Evolutionary conservation across 495 filamentous ascomycete species (phyloP).

Genomic region (Penicillium flavigenum): DNA sequence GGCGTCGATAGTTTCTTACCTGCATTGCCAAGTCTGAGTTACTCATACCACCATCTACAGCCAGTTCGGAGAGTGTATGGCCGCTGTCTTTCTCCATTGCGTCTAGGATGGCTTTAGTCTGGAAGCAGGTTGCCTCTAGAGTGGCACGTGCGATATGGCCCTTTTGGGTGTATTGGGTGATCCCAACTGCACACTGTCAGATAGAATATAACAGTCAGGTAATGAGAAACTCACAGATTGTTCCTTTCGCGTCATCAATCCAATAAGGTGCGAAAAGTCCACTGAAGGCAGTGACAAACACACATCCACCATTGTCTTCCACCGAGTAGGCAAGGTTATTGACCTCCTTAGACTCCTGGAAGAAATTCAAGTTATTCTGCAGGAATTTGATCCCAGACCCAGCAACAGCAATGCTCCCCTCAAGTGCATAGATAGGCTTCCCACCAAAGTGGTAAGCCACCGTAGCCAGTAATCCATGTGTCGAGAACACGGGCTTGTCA

Average conservation of each 20-base stretch:
- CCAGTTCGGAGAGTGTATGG: slow-evolving; percentile 73
- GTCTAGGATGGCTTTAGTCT: slow-evolving; percentile 90
- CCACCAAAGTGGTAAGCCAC: slow-evolving; percentile 75
- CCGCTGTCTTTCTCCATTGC: slow-evolving; percentile 93
- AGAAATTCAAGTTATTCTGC: slow-evolving; percentile 82
- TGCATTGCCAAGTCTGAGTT: slow-evolving; percentile 95
- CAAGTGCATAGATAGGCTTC: slow-evolving; percentile 82
- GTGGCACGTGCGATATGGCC: slow-evolving; percentile 93
- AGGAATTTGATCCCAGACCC: slow-evolving; percentile 89
- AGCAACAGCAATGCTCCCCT: slow-evolving; percentile 92
- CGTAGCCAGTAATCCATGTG: slow-evolving; percentile 85
- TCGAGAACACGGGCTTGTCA: slow-evolving; percentile 82
- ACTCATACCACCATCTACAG: slow-evolving; percentile 93
- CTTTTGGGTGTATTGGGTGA: slow-evolving; percentile 87
- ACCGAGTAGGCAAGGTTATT: slow-evolving; percentile 78
- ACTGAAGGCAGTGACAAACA: slow-evolving; percentile 96
- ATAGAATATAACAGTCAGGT: slow-evolving; percentile 4
- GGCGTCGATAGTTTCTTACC: slow-evolving; percentile 22
- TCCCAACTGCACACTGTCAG: slow-evolving; percentile 57
- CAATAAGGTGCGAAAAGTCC: slow-evolving; percentile 96
- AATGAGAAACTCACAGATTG: slow-evolving; percentile 61
- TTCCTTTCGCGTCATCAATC: slow-evolving; percentile 95
- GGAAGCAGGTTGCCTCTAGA: slow-evolving; percentile 91
- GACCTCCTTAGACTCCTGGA: slow-evolving; percentile 70
- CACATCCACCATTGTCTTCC: slow-evolving; percentile 82